Evolutionary conservation across 2,329 filamentous ascomycete genomes (phyloP).

Genomic region (Cladophialophora psammophila): DNA sequence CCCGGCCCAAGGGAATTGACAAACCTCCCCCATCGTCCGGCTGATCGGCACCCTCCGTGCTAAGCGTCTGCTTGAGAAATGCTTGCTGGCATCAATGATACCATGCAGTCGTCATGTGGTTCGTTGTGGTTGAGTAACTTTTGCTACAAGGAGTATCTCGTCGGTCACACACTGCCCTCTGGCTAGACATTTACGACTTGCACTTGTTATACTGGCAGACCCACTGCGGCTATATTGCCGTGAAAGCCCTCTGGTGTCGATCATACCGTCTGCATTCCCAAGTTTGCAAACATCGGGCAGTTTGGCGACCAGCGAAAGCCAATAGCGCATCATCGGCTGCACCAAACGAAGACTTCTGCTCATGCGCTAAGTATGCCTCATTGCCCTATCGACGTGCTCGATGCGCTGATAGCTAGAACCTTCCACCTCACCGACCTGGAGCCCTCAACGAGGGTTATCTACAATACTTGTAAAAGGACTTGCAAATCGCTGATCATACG

Average conservation of each 20-base stretch:
- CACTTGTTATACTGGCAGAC: constrained; percentile 2
- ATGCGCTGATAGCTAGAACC: not conserved
- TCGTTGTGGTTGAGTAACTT: not conserved
- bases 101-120: not conserved
- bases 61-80: constrained; percentile 1
- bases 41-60: constrained; percentile 1
- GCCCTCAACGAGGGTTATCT: not conserved
- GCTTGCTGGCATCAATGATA: not conserved
- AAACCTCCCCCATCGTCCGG: not conserved
- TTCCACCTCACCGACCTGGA: not conserved
- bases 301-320: not conserved
- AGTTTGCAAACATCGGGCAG: not conserved
- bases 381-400: not conserved
- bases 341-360: not conserved
- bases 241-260: not conserved
- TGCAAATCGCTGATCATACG: not conserved
- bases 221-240: not conserved
- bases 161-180: not conserved
- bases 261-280: not conserved
- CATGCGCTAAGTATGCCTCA: not conserved
- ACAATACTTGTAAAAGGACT: not conserved
- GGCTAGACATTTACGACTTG: not conserved
- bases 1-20: not conserved
- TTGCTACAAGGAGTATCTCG: not conserved
- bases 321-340: not conserved